Evolutionary conservation across 2,329 filamentous ascomycete genomes (phyloP).

Genomic region (Intubia oerlemansii): DNA sequence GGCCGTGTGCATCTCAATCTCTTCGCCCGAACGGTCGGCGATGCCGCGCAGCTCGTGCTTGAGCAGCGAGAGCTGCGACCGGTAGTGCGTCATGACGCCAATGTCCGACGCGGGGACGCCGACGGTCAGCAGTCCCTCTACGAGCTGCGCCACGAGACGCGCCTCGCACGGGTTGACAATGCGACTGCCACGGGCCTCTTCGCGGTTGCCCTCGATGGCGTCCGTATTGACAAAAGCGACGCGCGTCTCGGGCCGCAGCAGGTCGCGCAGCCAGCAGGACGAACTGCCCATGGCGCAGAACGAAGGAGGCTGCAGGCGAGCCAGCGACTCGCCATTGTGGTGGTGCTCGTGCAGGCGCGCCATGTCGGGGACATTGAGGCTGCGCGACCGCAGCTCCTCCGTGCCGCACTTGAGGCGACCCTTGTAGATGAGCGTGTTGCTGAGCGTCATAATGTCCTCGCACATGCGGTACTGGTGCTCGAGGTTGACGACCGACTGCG

Average conservation of each 20-base stretch:
- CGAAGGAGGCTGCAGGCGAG: constrained; percentile 17
- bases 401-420: constrained; percentile 80
- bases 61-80: constrained; percentile 70
- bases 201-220: constrained; percentile 41
- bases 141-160: constrained; percentile 55
- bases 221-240: constrained; percentile 88
- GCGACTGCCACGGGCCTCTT: constrained; percentile 60
- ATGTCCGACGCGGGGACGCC: constrained; percentile 61
- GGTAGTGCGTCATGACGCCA: constrained; percentile 92
- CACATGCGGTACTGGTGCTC: constrained; percentile 98
- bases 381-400: constrained; percentile 45
- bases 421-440: constrained; percentile 84
- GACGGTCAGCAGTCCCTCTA: constrained; percentile 52
- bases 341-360: constrained; percentile 37
- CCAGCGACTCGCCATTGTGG: constrained; percentile 13
- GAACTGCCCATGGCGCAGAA: constrained; percentile 23
- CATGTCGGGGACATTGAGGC: constrained; percentile 47
- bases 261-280: constrained; percentile 55
- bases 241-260: constrained; percentile 48
- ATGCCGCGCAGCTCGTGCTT: constrained; percentile 43
- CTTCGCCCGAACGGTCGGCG: constrained; percentile 9
- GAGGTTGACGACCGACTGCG: constrained; percentile 69
- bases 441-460: constrained; percentile 85
- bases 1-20: constrained; percentile 87
- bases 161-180: constrained; percentile 81